These are phyloP conservation scores for Saccharomyces hybrid DNA, from an alignment of 1,139 yeast genomes.

Conservation along the genomic window DNA sequence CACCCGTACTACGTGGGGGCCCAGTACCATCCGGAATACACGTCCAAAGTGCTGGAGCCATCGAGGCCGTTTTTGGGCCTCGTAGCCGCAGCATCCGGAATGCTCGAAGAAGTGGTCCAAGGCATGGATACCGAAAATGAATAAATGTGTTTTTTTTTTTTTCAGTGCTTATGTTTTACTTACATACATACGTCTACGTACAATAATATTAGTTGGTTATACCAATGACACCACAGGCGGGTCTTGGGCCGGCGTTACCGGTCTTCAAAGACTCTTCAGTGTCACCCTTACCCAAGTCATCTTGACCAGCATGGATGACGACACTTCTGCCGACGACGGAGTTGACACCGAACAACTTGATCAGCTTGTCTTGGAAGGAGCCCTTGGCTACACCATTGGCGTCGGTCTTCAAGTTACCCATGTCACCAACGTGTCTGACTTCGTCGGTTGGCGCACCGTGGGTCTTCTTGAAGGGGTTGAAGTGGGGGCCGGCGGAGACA, in stretches of 20 bases:
- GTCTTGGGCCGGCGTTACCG: slow-evolving; percentile 98
- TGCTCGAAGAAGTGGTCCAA: slow-evolving; percentile 1
- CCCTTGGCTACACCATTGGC: slow-evolving; percentile 86
- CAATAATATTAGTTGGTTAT: slow-evolving; percentile 37
- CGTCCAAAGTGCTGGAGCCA: slow-evolving; percentile 92
- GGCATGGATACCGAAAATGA: background rate
- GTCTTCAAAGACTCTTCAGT: slow-evolving; percentile 90
- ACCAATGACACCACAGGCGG: slow-evolving; percentile 99
- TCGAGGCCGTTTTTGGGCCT: slow-evolving; percentile 90
- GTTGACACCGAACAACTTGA: slow-evolving; percentile 77
- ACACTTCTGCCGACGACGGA: slow-evolving; percentile 92
- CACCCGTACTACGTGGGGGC: slow-evolving; percentile 94
- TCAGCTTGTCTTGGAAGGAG: slow-evolving; percentile 61
- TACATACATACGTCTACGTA: background rate
- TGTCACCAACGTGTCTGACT: slow-evolving; percentile 91
- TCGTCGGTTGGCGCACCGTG: slow-evolving; percentile 95
- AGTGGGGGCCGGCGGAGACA: slow-evolving; percentile 98
- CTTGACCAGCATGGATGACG: slow-evolving; percentile 90
- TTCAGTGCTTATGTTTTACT: background rate
- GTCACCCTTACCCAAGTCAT: slow-evolving; percentile 96
- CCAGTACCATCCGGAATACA: slow-evolving; percentile 97
- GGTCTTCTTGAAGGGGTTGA: slow-evolving; percentile 83
- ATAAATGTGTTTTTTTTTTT: background rate
- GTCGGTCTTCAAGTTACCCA: slow-evolving; percentile 90
- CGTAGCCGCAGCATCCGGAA: slow-evolving; percentile 54